Conservation (phyloP, 331 rosid genomes). For the Quercus lobata region DNA sequence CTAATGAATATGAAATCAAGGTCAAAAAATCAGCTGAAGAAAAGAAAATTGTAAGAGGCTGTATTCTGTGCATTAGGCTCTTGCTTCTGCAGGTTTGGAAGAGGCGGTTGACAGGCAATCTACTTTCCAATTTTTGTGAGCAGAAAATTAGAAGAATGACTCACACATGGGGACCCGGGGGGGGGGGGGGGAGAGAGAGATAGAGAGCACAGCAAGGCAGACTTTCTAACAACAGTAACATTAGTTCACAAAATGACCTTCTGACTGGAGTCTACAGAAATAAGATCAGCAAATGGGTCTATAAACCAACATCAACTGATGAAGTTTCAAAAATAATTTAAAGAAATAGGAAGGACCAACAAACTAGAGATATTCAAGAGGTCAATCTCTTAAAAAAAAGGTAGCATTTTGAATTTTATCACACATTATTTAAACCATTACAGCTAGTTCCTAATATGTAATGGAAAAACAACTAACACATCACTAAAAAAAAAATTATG, state of each 20-base stretch:
- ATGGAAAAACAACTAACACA: neutral
- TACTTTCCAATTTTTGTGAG: too few species aligned
- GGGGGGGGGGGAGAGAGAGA: neutral
- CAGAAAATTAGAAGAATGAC: neutral
- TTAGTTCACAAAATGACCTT: neutral
- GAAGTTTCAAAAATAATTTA: neutral
- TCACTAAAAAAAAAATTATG: too few species aligned
- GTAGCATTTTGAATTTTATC: neutral
- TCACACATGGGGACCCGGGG: neutral
- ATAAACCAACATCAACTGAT: neutral
- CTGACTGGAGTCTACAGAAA: neutral
- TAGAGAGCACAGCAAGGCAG: neutral
- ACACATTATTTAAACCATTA: neutral
- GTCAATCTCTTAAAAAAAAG: neutral
- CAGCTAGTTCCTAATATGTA: neutral
- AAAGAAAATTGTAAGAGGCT: neutral
- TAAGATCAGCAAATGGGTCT: neutral
- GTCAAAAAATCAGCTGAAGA: neutral
- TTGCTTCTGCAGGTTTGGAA: too few species aligned
- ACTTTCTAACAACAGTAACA: neutral
- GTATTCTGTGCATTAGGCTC: too few species aligned
- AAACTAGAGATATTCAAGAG: neutral
- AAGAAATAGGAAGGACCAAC: neutral
- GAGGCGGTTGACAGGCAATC: too few species aligned
- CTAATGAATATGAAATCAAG: slow-evolving; percentile 34